Base-by-base conservation (phyloP, 2,329 filamentous ascomycete species). In the Ophiostoma populinum region DNA sequence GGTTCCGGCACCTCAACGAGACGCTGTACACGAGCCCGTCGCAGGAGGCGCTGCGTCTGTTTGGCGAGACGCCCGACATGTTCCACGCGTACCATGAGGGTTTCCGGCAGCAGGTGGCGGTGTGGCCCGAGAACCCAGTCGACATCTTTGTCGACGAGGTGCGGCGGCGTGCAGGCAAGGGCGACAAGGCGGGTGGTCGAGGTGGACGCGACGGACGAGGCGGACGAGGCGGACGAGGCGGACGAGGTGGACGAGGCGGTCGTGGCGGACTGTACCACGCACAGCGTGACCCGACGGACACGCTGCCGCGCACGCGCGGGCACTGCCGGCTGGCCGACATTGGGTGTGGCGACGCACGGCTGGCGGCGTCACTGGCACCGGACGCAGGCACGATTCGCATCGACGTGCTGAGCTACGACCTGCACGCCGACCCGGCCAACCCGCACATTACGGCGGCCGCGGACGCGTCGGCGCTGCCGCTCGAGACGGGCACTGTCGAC, bases 1-100 rank as follows among this genome's bases (percentile, higher is more conserved):
- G 90, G 39, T 98, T 98, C 69, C 83, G 90, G 43, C 85, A 95
- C 56, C 74, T 98, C 42, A 98, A 98, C 55, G 80, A 98, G 61
- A 87, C 83, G 0, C 75, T 98, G 11, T 98, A 98, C 61, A 95
- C 87, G 5, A 81, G 77, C 7, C 81, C 86, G 1, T 98, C 90
- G 0, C 63, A 65, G 24, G 75, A 90, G 44, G 80, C 90, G n/a
- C 73, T 90, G 46, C 60, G 67, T 34, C 72, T 95, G 17, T 95
- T 98, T 61, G 63, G 71, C 34, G 65, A 79, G 22, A 82, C 81
- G 33, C 90, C 90, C 0, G 82, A 92, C 51, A 86, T 95, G 67
- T 98, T 95, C 58, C 67, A 73, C 46, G 86, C 95, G 57, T 98
- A 98, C 57, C 90, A 98, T 58, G 78, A 85, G 35, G 90, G 90